phyloP scores from a whole-genome alignment of 2,329 filamentous ascomycete genomes.

The Mycosphaerella sp. region DNA sequence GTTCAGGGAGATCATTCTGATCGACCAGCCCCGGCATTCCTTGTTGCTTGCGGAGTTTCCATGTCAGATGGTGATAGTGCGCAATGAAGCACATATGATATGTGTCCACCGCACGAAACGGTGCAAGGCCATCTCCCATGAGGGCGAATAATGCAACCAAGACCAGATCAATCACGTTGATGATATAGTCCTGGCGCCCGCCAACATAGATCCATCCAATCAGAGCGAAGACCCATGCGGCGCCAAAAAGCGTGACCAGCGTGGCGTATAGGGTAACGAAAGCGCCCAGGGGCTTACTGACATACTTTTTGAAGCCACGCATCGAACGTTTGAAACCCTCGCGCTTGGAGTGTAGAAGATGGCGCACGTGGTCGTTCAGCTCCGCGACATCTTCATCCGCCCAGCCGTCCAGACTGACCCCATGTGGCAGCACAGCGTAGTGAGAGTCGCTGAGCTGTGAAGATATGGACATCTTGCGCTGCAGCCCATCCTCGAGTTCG shows the following conservation, averaged over 20 bases:
- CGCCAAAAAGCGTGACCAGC: constrained; percentile 74
- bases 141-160: constrained; percentile 58
- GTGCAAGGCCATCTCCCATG: constrained; percentile 55
- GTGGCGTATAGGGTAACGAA: constrained; percentile 77
- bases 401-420: constrained; percentile 67
- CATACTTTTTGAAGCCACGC: constrained; percentile 75
- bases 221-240: constrained; percentile 85
- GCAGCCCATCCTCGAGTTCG: constrained; percentile 20
- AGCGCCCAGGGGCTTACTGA: constrained; percentile 67
- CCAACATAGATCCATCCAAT: constrained; percentile 84
- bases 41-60: constrained; percentile 54
- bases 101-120: constrained; percentile 73
- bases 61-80: constrained; percentile 62
- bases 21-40: constrained; percentile 58
- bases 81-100: constrained; percentile 83
- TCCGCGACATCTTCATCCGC: constrained; percentile 64
- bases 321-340: constrained; percentile 72
- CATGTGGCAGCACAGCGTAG: constrained; percentile 74
- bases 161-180: constrained; percentile 51
- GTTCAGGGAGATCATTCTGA: constrained; percentile 60
- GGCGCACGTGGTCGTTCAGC: constrained; percentile 78
- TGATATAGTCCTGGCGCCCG: constrained; percentile 56
- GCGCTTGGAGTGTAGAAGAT: constrained; percentile 76
- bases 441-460: constrained; percentile 62
- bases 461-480: constrained; percentile 50